Percentiles rank a stretch among this genome's conserved stretches.
Conservation (phyloP, 768 basidiomycete species). For the Boletus vermiculosoides region DNA sequence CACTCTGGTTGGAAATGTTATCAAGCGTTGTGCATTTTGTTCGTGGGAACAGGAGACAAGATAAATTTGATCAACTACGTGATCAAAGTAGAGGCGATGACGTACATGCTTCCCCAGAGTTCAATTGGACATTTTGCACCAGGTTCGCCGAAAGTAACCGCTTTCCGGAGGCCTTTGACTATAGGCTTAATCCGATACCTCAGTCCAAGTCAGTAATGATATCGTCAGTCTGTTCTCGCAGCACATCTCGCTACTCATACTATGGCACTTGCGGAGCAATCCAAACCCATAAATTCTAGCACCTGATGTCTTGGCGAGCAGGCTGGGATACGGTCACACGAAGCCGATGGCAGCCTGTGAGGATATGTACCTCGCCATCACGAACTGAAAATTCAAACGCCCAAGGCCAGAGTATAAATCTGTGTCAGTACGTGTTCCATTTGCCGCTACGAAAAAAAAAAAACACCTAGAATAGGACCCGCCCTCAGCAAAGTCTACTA, state of each 20-base stretch:
- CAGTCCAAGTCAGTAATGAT: background rate
- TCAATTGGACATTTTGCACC: too few relatives aligned
- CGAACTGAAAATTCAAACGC: background rate
- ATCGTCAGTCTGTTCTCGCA: background rate
- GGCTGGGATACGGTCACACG: background rate
- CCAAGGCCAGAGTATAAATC: background rate
- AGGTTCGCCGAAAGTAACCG: background rate
- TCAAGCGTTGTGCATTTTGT: constrained; percentile 3
- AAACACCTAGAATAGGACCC: background rate
- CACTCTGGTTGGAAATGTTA: constrained; percentile 16
- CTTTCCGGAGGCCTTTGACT: too few relatives aligned
- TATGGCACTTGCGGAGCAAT: background rate
- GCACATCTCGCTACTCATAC: background rate
- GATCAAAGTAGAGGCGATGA: background rate
- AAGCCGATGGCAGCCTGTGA: background rate
- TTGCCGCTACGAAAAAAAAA: background rate
- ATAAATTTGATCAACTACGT: too few relatives aligned
- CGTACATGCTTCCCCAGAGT: background rate
- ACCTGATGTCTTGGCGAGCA: background rate
- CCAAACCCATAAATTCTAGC: too few relatives aligned
- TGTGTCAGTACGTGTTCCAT: background rate
- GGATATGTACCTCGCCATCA: background rate
- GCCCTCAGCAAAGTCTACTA: too few relatives aligned
- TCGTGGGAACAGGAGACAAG: background rate
- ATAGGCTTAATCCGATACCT: too few relatives aligned